Evolutionary conservation across 2,329 filamentous ascomycete species (phyloP).

Genomic region (Fusarium sororula): DNA sequence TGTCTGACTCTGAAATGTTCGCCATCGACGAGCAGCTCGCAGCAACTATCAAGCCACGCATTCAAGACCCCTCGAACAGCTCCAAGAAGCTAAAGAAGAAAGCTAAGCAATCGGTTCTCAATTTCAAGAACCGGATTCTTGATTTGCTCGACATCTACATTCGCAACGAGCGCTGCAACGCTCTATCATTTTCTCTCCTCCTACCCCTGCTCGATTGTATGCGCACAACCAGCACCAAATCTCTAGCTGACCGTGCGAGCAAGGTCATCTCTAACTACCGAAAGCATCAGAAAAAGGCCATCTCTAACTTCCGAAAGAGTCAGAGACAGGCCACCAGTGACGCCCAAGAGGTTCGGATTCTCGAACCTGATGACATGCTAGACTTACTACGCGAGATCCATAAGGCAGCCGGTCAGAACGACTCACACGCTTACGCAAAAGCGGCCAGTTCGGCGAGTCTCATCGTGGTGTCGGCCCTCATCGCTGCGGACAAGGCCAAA

Average conservation of each 20-base stretch:
- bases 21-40: constrained; percentile 83
- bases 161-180: constrained; percentile 76
- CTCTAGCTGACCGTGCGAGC: constrained; percentile 77
- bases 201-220: constrained; percentile 80
- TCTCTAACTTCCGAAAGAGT: constrained; percentile 76
- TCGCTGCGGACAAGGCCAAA: constrained; percentile 61
- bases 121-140: constrained; percentile 94
- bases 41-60: constrained; percentile 84
- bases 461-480: constrained; percentile 70
- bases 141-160: constrained; percentile 88
- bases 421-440: constrained; percentile 75
- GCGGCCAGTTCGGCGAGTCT: constrained; percentile 79
- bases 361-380: constrained; percentile 61
- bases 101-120: constrained; percentile 87
- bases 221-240: constrained; percentile 78
- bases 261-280: constrained; percentile 78
- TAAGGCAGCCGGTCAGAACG: constrained; percentile 68
- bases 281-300: constrained; percentile 70
- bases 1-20: constrained; percentile 97
- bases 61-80: constrained; percentile 63
- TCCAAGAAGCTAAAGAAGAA: constrained; percentile 88
- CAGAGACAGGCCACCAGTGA: constrained; percentile 62
- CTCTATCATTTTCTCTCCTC: constrained; percentile 74
- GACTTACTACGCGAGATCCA: constrained; percentile 74
- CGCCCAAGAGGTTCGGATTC: constrained; percentile 50